Base-by-base conservation (phyloP, 2,329 filamentous ascomycete genomes). In the Shiraia bambusicola region DNA sequence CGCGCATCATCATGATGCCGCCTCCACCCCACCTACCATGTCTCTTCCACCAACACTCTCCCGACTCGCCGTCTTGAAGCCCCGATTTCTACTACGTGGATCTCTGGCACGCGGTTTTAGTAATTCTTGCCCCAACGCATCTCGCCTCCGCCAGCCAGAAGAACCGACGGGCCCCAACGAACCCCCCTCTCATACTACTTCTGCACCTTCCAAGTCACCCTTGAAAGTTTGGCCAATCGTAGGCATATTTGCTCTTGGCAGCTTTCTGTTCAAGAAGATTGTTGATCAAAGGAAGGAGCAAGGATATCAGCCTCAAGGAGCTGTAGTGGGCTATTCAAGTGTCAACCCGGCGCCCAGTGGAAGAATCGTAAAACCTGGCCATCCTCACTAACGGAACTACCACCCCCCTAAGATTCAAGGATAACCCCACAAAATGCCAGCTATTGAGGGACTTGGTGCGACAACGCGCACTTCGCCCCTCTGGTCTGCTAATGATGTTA, bases 401-500 rank as follows among this genome's bases (percentile, higher is more conserved):
- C 42, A 14, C 42, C 30, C 19, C 34, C 30, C 10, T 19, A 31
- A 37, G 25, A 33, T 15, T 16, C 25, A 26, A 25, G 13, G 19
- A 25, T 32, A 25, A 28, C 30, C 25, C 9, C 14, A 37, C 34
- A 66, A 17, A 15, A 70, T 71, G 61, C 65, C 69, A 13, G 69
- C 65, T 6, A 69, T 72, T 52, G 69, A 63, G 22, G 50, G 69
- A 13, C 53, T 63, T 58, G 68, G 61, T 56, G 62, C 59, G 16
- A 44, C 54, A 4, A 58, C 53, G 48, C 85, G 84, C 68, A 65
- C 69, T 31, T 72, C 75, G 39, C 86, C 91, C 4, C 82, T 82
- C 63, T 96, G 95, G 79, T 84, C 81, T 44, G 74, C 85, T 35
- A 63, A 81, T 42, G 78, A 90, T 45, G 88, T 94, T 24, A 93